Base-by-base conservation (phyloP, 345 rosid genomes). In the Heritiera fomes region DNA sequence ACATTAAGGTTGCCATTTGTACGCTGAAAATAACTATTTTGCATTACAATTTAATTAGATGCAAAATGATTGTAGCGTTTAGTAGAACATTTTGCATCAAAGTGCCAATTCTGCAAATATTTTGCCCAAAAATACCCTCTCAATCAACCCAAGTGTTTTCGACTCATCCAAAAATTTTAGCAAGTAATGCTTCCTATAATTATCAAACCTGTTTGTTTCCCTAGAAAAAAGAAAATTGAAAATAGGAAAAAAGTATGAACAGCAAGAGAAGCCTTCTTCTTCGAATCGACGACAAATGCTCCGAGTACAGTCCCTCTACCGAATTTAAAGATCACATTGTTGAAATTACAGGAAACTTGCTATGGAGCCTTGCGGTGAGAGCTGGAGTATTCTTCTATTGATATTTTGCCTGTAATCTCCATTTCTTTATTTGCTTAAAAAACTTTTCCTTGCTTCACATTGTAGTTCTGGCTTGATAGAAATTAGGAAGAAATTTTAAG, bases 251-350 rank as follows among this genome's bases (percentile, higher is more conserved):
- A 50, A 72, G 12, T 55, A 93, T 90, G 97, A 90, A 89, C 82
- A 89, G 93, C 83, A 0, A 98, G 97, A 84, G 87, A 88, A 89
- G 80, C 77, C 91, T 94, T 76, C 92, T 96, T 78, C 95, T 92
- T 32, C 95, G 97, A 81, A 89, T 94, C 79, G 98, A 98, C 63
- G 98, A 96, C 83, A 92, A 90, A 75, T 88, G 90, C 73, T 86
- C 95, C 20, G 98, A 96, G 77, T 96, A 92, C 73, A 90, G 89
- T 82, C 80, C 85, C 77, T 86, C 85, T 82, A 79, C 91, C 83
- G 98, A 94, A 86, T 83, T 83, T 83, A 94, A 92, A 86, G 98
- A 90, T 38, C 98, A 91, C 87, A 87, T 91, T 38, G 5, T 69
- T 64, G 38, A 67, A 76, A 76, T 86, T 75, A 80, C 87, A 91